Percentiles rank a stretch among this genome's conserved stretches.
Evolutionary conservation across 164 flowering plant species (phyloP).

Genomic region (Sextonia rubra): DNA sequence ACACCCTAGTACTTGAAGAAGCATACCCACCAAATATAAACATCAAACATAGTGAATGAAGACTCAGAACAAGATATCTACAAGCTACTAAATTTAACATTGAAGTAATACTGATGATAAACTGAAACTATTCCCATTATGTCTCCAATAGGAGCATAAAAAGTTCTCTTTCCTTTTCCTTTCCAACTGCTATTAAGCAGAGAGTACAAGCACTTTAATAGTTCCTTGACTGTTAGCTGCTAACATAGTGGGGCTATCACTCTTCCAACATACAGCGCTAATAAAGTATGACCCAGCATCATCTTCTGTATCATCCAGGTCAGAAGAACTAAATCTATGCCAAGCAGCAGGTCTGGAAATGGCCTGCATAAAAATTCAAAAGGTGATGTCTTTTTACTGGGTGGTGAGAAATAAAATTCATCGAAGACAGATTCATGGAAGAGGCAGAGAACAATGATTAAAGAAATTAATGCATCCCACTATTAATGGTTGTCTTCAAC

Average conservation of each 20-base stretch:
- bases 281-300: constrained; percentile 82
- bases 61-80: no score
- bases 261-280: constrained; percentile 98
- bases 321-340: constrained; percentile 78
- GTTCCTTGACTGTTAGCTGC: constrained; percentile 97
- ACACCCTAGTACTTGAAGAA: no score
- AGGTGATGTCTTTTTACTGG: background rate
- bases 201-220: constrained; percentile 84
- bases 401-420: background rate
- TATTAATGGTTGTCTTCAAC: background rate
- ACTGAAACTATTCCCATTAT: no score
- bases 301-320: constrained; percentile 61
- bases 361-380: constrained; percentile 44
- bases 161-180: background rate
- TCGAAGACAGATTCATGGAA: background rate
- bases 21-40: no score
- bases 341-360: constrained; percentile 80
- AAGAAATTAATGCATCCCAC: background rate
- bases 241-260: constrained; percentile 82
- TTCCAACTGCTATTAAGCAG: constrained; percentile 38
- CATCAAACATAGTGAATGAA: no score
- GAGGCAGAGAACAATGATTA: no score
- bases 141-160: background rate
- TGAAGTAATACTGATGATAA: no score
- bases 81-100: no score